Conservation (phyloP, 75 land plant species). For the Selaginella moellendorffii region DNA sequence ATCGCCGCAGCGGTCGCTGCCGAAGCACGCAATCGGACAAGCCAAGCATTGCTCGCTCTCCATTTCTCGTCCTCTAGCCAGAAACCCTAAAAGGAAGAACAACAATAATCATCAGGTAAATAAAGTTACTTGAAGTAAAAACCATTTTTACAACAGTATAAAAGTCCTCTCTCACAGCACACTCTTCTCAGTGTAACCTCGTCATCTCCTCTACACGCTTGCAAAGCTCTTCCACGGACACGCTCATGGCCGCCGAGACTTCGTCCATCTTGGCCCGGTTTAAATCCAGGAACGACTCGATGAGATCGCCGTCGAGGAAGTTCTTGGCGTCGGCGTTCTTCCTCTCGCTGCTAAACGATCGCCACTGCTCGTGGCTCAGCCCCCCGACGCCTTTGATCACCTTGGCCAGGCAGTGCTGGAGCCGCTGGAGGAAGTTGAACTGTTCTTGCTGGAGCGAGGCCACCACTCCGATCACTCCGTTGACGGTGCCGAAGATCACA, state of each 20-base stretch:
- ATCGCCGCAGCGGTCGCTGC: too few species aligned
- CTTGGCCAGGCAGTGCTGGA: conserved; percentile 67
- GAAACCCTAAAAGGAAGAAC: too few species aligned
- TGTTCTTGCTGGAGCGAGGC: conserved; percentile 97
- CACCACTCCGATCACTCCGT: conserved; percentile 92
- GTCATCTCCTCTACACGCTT: conserved; percentile 95
- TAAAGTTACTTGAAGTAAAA: neutral
- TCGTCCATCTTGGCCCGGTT: conserved; percentile 69
- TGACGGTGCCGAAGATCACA: conserved; percentile 89
- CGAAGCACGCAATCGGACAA: too few species aligned
- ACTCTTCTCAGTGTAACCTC: conserved; percentile 47
- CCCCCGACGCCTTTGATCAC: conserved; percentile 99
- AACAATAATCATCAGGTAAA: neutral
- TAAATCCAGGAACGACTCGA: conserved; percentile 90
- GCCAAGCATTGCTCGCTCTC: too few species aligned
- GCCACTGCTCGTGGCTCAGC: conserved; percentile 94
- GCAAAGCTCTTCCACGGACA: conserved; percentile 87
- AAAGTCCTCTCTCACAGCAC: neutral
- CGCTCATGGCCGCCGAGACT: conserved; percentile 49
- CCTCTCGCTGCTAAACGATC: conserved; percentile 93
- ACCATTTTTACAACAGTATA: neutral
- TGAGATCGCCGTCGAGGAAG: conserved; percentile 91
- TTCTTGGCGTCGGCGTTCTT: conserved; percentile 76
- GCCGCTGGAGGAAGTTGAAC: conserved; percentile 67
- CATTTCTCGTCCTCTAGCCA: too few species aligned